These are phyloP conservation scores for Viola odorata DNA, from an alignment of 345 rosid species.

Conservation along the genomic window DNA sequence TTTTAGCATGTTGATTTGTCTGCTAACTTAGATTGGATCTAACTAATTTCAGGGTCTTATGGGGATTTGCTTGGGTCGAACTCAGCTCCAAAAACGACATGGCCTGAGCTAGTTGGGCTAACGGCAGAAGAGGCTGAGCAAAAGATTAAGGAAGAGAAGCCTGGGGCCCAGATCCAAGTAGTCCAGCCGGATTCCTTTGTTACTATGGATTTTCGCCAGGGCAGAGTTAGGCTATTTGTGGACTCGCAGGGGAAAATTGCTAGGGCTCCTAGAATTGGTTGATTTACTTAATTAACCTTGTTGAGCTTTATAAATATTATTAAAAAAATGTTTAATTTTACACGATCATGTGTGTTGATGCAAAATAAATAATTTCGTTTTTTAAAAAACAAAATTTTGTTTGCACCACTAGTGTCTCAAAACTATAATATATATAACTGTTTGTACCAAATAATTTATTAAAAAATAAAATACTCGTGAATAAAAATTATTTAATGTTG, in stretches of 20 bases:
- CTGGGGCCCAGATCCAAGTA: conserved; percentile 30
- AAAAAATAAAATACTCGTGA: too few species aligned
- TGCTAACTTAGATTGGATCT: not conserved
- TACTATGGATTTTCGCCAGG: conserved; percentile 32
- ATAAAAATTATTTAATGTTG: too few species aligned
- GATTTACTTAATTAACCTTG: not conserved
- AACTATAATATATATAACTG: too few species aligned
- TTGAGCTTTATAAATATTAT: too few species aligned
- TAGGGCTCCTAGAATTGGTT: conserved; percentile 34
- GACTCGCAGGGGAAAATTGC: conserved; percentile 33
- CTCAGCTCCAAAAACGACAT: conserved; percentile 20
- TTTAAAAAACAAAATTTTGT: too few species aligned
- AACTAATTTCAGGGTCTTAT: conserved; percentile 19
- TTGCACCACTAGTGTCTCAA: too few species aligned
- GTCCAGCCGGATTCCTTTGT: conserved; percentile 28
- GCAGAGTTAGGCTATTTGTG: conserved; percentile 36
- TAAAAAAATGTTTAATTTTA: too few species aligned
- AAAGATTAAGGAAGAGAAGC: conserved; percentile 42
- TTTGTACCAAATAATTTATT: too few species aligned
- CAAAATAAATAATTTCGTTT: too few species aligned
- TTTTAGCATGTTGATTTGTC: not conserved
- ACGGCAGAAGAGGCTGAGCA: conserved; percentile 40
- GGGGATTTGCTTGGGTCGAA: conserved; percentile 21
- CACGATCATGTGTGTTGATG: too few species aligned
- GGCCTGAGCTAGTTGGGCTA: conserved; percentile 53